Base-by-base conservation (phyloP, 169 alveolate species). In the Plasmodium chabaudi region DNA sequence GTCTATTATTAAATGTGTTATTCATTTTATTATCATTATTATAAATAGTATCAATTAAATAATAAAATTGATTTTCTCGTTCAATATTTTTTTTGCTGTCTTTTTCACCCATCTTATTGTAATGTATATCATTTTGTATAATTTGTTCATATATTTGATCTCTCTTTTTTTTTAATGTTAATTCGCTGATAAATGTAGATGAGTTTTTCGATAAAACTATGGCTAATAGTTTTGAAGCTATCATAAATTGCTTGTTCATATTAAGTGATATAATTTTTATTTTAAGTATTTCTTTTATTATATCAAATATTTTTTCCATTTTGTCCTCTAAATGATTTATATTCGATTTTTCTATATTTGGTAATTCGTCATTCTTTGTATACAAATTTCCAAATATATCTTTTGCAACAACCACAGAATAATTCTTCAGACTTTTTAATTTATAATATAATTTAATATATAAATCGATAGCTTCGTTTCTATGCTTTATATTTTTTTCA, bases 351-450 rank as follows among this genome's bases (percentile, higher is more conserved):
- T n/a, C 12, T n/a, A 2, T 15, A 57, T 19, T 9, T 61, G 44
- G 27, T 23, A 64, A 49, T 23, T 77, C 88, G 10, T 51, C 88
- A 34, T 34, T 34, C 57, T 77, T 77, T n/a, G 72, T 82, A 61
- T 82, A 82, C 13, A 67, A 82, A 21, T 72, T 51, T n/a, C 90
- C 90, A 61, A 68, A 69, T 10, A 82, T 68, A 71, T 82, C 90
- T 25, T 82, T 82, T 9, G 86, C 90, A 56, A 51, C 53, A 42
- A 82, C 90, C 13, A 82, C n/a, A 27, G 21, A 46, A 47, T 68
- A 82, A 53, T 82, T 82, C 55, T 56, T 67, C 47, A 67, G 63
- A 10, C 44, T 68, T 55, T 15, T 82, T 49, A 82, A 55, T 71
- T 25, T 65, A 1, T 82, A 44, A 27, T 68, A 82, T 39, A 82